Evolutionary conservation across 129 eudicot species (phyloP).

Genomic region (Tagetes patula): DNA sequence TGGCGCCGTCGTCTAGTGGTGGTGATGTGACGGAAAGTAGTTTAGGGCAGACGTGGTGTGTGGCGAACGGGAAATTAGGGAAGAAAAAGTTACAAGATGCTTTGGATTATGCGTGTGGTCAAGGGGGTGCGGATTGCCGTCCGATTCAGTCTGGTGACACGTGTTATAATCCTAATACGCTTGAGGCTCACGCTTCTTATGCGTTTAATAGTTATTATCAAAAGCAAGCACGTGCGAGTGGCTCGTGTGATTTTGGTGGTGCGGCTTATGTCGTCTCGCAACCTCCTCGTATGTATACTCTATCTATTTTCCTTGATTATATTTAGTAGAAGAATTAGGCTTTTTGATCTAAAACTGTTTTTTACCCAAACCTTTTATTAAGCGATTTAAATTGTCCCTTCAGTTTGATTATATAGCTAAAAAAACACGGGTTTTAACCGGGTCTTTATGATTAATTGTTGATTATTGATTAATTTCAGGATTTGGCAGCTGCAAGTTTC

Average conservation of each 20-base stretch:
- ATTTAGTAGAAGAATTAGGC: background rate
- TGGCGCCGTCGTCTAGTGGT: background rate
- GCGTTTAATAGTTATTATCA: conserved; percentile 94
- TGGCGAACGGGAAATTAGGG: conserved; percentile 61
- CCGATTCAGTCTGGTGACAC: conserved; percentile 82
- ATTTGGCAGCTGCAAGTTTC: conserved; percentile 71
- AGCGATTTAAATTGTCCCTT: no score
- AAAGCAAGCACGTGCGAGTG: conserved; percentile 54
- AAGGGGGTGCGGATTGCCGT: conserved; percentile 90
- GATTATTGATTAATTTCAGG: conserved; percentile 36
- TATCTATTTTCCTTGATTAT: background rate
- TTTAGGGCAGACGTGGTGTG: conserved; percentile 86
- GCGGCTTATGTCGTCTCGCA: conserved; percentile 90
- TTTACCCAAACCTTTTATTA: no score
- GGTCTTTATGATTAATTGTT: background rate
- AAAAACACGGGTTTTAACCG: no score
- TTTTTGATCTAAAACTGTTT: no score
- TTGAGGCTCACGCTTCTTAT: conserved; percentile 83
- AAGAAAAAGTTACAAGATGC: conserved; percentile 60
- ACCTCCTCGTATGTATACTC: conserved; percentile 62
- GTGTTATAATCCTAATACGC: conserved; percentile 72
- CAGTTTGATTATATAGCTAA: no score
- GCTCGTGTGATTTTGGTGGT: conserved; percentile 90
- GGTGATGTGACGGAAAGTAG: conserved; percentile 28
- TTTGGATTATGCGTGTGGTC: conserved; percentile 77